These are phyloP conservation scores for Elsinoe ampelina DNA, from an alignment of 2,329 filamentous ascomycete species.

Conservation along the genomic window DNA sequence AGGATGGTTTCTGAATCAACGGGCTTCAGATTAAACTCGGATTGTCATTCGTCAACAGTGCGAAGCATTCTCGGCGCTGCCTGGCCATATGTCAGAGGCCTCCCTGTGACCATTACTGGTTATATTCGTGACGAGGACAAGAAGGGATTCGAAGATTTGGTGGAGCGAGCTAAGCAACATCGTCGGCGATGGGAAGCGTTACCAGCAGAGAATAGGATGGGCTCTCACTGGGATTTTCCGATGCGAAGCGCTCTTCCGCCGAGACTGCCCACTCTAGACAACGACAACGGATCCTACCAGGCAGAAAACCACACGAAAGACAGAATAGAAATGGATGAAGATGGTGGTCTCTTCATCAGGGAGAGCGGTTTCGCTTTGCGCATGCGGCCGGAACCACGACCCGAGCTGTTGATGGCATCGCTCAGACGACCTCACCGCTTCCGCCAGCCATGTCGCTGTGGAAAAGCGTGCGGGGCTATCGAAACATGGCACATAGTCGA, in stretches of 20 bases:
- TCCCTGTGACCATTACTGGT: not conserved
- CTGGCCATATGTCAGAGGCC: conserved; percentile 2
- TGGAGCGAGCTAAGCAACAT: not conserved
- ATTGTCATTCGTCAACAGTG: not conserved
- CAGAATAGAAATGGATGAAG: too few species aligned
- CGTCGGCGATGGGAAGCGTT: not conserved
- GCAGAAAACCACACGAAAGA: too few species aligned
- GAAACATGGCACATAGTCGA: not conserved
- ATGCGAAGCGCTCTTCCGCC: not conserved
- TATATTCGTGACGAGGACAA: not conserved
- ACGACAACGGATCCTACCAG: too few species aligned
- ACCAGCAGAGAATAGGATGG: not conserved
- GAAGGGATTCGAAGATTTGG: not conserved
- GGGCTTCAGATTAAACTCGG: not conserved
- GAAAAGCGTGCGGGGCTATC: not conserved
- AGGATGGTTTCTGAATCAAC: not conserved
- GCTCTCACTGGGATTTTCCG: not conserved
- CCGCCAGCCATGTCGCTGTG: not conserved
- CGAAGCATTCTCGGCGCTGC: not conserved
- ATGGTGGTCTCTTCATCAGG: too few species aligned
- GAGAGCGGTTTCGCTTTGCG: too few species aligned
- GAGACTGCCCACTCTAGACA: too few species aligned
- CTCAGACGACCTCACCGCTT: not conserved
- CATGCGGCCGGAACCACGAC: too few species aligned
- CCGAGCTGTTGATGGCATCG: too few species aligned